Evolutionary conservation across 176 grass and related monocot species (phyloP), one percentile per base, ranked within the genome.

Genomic region (Carex cristatella): DNA sequence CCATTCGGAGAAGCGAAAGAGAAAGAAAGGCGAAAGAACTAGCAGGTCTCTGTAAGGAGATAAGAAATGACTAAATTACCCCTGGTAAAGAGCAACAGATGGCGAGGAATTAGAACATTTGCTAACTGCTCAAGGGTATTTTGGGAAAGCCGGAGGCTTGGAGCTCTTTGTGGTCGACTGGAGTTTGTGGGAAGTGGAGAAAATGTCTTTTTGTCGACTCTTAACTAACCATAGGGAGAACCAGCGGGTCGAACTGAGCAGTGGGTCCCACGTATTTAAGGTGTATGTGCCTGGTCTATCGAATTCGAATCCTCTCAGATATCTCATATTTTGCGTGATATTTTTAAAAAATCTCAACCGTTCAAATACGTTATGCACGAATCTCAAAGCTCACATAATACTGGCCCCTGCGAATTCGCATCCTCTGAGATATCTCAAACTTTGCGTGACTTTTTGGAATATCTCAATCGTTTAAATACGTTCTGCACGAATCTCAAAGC

Each of bases 1-100:
- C 79, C 79, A 81, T 63, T 81, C 78, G 67, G 30, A 53, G 51
- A 51, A 79, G 46, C 79, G 82, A 87, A 85, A 44, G 67, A 83
- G 42, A 27, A 27, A 65, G 79, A 83, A 60, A 69, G 57, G 32
- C 30, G 61, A 27, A 27, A 85, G 65, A 48, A 35, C 31, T 32
- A 40, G 23, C 62, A 38, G 10, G 19, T 74, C 55, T 40, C 28
- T 44, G 55, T 56, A 33, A 33, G 18, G 51, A 74, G 28, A 16
- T 28, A 11, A 2, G 32, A n/a, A 89, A 69, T 92, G 85, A 90
- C 86, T 10, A 4, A 37, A 16, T 4, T 57, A 5, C 46, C 91
- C 71, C 33, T 7, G 18, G 4, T 7, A 75, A 7, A 4, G 44
- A 11, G 2, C 2, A 23, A 4, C 2, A 35, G 10, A 31, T 3